Base-by-base conservation (phyloP, 2,329 filamentous ascomycete genomes). In the Metarhizium sp. region DNA sequence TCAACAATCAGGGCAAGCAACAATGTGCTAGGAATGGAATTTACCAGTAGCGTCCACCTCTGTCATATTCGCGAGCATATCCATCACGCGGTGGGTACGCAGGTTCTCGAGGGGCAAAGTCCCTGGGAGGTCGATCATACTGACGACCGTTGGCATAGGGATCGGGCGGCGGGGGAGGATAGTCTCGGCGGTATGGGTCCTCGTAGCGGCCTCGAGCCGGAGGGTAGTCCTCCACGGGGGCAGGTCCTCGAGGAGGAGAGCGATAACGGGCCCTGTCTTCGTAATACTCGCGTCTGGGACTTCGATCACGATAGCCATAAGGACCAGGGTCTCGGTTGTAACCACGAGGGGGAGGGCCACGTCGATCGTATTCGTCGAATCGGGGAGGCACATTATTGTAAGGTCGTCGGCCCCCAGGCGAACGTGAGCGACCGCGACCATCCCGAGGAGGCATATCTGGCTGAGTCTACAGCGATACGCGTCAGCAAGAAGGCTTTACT, bases 201-300 rank as follows among this genome's bases (percentile, higher is more conserved):
- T 91, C 87, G 65, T 88, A 88, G 57, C 87, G 76, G 61, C 80
- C 78, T 59, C 87, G 81, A 60, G 84, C 83, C 54, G 84, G 83
- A 63, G 74, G 74, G 58, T 95, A 94, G 66, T 95, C 91, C 59
- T 92, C 87, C 60, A 88, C 78, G 48, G 87, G 85, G 25, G 54
- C 46, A 6, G 56, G 56, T 25, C 87, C 86, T 61, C 88, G 86
- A 48, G 88, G 87, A 58, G 90, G 90, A 55, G 89, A 90, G 56
- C 90, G 86, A 66, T 92, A 91, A 51, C 86, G 82, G 63, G 88
- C 84, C 67, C 87, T 84, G 60, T 92, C 89, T 50, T 90, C 86
- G 72, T 96, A 95, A 73, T 96, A 95, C 58, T 92, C 88, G 62
- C 90, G 86, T 58, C 87, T 86, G 56, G 87, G 87, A 66, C 90